Percentiles rank a stretch among this genome's conserved stretches.
phyloP scores from a whole-genome alignment of 495 filamentous ascomycete genomes.

The Trichocladium antarcticum region DNA sequence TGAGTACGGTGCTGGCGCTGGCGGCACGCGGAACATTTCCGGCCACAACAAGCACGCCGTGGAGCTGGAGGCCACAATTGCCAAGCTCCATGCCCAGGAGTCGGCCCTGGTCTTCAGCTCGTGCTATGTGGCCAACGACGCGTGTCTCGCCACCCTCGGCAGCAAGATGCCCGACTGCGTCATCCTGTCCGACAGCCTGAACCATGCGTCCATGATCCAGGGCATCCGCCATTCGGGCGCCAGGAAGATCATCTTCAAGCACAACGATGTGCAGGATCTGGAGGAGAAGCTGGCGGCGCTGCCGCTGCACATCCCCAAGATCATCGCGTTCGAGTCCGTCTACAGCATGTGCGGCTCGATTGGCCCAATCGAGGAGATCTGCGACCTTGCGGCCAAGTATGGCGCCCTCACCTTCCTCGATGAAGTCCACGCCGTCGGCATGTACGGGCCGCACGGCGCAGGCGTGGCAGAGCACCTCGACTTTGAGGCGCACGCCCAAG shows the following conservation, averaged over 20 bases:
- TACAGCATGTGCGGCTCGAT: conserved; percentile 99
- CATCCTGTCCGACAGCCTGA: conserved; percentile 86
- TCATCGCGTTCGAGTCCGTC: conserved; percentile 96
- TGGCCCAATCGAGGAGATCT: conserved; percentile 89
- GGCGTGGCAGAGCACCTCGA: conserved; percentile 97
- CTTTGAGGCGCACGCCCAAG: conserved; percentile 62
- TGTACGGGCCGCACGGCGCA: conserved; percentile 95
- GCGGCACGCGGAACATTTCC: conserved; percentile 94
- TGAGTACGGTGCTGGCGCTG: conserved; percentile 87
- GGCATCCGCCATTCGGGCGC: conserved; percentile 94
- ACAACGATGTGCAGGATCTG: conserved; percentile 85
- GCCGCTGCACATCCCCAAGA: conserved; percentile 76
- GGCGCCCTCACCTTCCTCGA: conserved; percentile 95
- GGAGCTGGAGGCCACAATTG: conserved; percentile 68
- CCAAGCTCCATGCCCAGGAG: conserved; percentile 84
- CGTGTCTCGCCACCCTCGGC: conserved; percentile 87
- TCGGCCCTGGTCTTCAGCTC: conserved; percentile 88
- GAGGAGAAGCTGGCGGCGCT: conserved; percentile 84
- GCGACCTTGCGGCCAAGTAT: conserved; percentile 93
- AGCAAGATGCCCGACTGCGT: conserved; percentile 95
- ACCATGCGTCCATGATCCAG: conserved; percentile 99
- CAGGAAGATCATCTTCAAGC: conserved; percentile 96
- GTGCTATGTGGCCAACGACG: conserved; percentile 97
- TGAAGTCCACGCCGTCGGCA: conserved; percentile 96
- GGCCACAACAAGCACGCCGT: conserved; percentile 95